Evolutionary conservation across 2,329 filamentous ascomycete genomes (phyloP).

Genomic region (Cladosporium oxysporum): DNA sequence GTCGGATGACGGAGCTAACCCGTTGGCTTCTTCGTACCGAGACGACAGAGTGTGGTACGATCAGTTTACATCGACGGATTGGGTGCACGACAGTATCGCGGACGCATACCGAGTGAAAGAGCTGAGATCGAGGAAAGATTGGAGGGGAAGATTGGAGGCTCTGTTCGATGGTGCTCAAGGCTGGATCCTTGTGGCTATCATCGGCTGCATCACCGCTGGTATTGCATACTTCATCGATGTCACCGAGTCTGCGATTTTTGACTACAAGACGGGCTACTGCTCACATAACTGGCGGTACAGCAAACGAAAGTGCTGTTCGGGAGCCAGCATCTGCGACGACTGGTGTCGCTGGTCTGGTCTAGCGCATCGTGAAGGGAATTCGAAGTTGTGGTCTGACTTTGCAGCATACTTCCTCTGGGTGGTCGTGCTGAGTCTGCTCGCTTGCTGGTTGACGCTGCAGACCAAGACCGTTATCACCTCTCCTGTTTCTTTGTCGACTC

Average conservation of each 20-base stretch:
- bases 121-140: constrained; percentile 76
- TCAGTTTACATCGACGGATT: constrained; percentile 95
- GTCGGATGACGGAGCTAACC: constrained; percentile 50
- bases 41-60: constrained; percentile 98
- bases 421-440: constrained; percentile 66
- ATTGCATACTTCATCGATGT: constrained; percentile 89
- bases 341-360: constrained; percentile 67
- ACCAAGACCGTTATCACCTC: constrained; percentile 96
- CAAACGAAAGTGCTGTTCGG: constrained; percentile 66
- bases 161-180: constrained; percentile 87
- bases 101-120: constrained; percentile 88
- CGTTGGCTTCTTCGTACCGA: constrained; percentile 66
- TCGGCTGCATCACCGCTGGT: constrained; percentile 80
- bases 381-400: constrained; percentile 70
- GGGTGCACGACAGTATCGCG: constrained; percentile 96
- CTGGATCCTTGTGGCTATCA: constrained; percentile 89
- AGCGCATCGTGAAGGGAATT: constrained; percentile 52
- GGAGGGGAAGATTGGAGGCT: constrained; percentile 74
- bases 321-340: constrained; percentile 55
- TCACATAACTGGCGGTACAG: constrained; percentile 67
- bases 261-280: constrained; percentile 90
- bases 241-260: constrained; percentile 81
- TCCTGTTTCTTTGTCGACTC: constrained; percentile 77
- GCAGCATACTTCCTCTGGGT: constrained; percentile 72
- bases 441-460: constrained; percentile 78